Evolutionary conservation across 192 early-diverging fungal genomes (phyloP), one percentile per base, ranked within the genome.

Genomic region (Coemansia sp.): DNA sequence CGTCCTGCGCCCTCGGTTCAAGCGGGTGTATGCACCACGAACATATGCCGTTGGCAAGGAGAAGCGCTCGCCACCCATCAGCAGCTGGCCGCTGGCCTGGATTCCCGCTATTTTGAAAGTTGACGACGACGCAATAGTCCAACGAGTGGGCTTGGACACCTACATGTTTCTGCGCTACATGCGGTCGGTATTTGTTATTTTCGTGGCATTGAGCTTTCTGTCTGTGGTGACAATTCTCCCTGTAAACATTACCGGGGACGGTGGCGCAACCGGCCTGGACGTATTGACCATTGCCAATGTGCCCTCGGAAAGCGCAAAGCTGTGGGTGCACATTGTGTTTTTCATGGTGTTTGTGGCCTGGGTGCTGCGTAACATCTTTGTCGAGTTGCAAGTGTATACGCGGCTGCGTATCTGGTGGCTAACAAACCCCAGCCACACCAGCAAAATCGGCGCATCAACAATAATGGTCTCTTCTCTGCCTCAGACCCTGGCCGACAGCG

Each of bases 101-200:
- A 56, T 91, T 48, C 55, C 60, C 11, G 64, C 80, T 1, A 55
- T 82, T 26, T 63, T 89, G n/a, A 58, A 49, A 16, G 69, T 78
- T 44, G 59, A 59, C 18, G 84, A 89, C 45, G 79, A 79, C 9
- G 66, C 79, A 6, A 64, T 89, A 7, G 81, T 88, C 23, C 51
- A 59, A 10, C 80, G 76, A 2, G 81, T 83, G 11, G 87, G 89
- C 0, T 77, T 90, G 16, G 91, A 93, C 64, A 80, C 87, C 9
- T 96, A 85, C 69, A 88, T 91, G 81, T 83, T 88, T 46, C 50
- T 96, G 40, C 83, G 84, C 43, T 88, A 87, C 62, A 82, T 90
- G 46, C 81, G 85, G 26, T 79, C 87, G 47, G 81, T 84, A 50
- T 82, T 87, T 45, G 64, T 83, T 3, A 66, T 91, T 7, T 96